These are phyloP conservation scores for Penicillium sp. DNA, from an alignment of 2,329 filamentous ascomycete species.

Conservation along the genomic window DNA sequence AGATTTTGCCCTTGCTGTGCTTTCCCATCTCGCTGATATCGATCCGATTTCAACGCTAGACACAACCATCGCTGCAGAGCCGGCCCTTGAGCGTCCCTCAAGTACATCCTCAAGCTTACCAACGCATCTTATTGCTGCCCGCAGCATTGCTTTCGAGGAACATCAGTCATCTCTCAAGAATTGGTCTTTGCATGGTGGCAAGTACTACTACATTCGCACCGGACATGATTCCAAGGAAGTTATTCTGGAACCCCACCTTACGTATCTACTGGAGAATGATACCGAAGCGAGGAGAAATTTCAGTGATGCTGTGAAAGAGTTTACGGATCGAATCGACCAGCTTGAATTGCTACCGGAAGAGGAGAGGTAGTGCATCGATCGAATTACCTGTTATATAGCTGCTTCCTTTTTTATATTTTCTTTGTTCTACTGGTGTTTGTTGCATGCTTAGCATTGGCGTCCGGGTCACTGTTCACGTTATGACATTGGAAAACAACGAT, in stretches of 20 bases:
- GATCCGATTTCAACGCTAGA: not conserved
- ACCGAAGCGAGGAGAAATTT: slow-evolving; percentile 24
- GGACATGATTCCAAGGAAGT: slow-evolving; percentile 52
- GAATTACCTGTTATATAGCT: not conserved
- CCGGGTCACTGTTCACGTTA: not conserved
- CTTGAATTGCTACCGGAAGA: slow-evolving; percentile 12
- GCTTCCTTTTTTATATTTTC: not conserved
- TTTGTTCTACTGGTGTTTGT: not conserved
- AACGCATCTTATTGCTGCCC: slow-evolving; percentile 21
- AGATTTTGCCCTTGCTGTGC: slow-evolving; percentile 35
- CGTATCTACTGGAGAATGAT: slow-evolving; percentile 22
- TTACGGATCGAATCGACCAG: slow-evolving; percentile 23
- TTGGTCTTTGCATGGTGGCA: slow-evolving; percentile 51
- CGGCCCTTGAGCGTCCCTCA: slow-evolving; percentile 4
- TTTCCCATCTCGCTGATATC: slow-evolving; percentile 5
- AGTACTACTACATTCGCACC: slow-evolving; percentile 52
- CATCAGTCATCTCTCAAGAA: slow-evolving; percentile 50
- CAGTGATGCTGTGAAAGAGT: slow-evolving; percentile 26
- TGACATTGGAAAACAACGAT: not conserved
- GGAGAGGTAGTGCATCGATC: not conserved
- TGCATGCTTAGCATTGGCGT: slow-evolving; percentile 20
- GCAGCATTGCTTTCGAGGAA: slow-evolving; percentile 44
- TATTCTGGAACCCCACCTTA: slow-evolving; percentile 36
- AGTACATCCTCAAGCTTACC: slow-evolving; percentile 23
- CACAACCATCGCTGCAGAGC: slow-evolving; percentile 6